Percentiles rank a stretch among this genome's conserved stretches.
phyloP scores from a whole-genome alignment of 495 filamentous ascomycete genomes.

The Corynascus novoguineensis region DNA sequence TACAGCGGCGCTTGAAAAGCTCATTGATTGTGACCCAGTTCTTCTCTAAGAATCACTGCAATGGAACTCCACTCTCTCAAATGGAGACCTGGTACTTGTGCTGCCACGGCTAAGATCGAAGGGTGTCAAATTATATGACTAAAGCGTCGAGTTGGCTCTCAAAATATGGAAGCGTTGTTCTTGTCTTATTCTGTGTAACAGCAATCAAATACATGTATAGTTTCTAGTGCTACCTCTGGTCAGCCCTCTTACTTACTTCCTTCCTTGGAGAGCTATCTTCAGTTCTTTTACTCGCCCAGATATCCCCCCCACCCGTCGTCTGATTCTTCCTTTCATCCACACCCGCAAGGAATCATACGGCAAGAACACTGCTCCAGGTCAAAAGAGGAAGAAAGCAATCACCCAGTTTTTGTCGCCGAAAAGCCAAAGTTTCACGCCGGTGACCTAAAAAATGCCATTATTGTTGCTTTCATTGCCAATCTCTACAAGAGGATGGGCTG shows the following conservation, averaged over 20 bases:
- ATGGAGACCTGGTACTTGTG: slow-evolving; percentile 79
- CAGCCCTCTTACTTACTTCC: neutral
- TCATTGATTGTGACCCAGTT: neutral
- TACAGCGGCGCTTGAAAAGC: neutral
- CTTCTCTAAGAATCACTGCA: slow-evolving; percentile 2
- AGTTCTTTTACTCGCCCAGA: slow-evolving; percentile 1
- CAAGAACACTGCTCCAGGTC: slow-evolving; percentile 63
- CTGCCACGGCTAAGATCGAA: slow-evolving; percentile 77
- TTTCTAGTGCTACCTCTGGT: neutral
- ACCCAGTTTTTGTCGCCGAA: slow-evolving; percentile 55
- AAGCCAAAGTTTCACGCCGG: slow-evolving; percentile 64
- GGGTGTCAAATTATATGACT: slow-evolving; percentile 67
- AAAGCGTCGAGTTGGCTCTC: slow-evolving; percentile 61
- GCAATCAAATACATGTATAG: neutral
- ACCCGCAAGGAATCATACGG: slow-evolving; percentile 54
- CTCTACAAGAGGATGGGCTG: slow-evolving; percentile 53
- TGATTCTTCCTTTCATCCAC: slow-evolving; percentile 35
- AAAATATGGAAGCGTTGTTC: slow-evolving; percentile 50
- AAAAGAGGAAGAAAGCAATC: slow-evolving; percentile 66
- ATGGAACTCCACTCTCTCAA: slow-evolving; percentile 27
- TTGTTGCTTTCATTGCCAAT: slow-evolving; percentile 58
- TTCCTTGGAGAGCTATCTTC: neutral
- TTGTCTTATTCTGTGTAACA: neutral
- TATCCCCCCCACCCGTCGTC: neutral
- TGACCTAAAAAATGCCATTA: slow-evolving; percentile 60